Percentiles rank a stretch among this genome's conserved stretches.
Conservation (phyloP, 2,329 filamentous ascomycete species). For the Pseudodiploospora longispora region DNA sequence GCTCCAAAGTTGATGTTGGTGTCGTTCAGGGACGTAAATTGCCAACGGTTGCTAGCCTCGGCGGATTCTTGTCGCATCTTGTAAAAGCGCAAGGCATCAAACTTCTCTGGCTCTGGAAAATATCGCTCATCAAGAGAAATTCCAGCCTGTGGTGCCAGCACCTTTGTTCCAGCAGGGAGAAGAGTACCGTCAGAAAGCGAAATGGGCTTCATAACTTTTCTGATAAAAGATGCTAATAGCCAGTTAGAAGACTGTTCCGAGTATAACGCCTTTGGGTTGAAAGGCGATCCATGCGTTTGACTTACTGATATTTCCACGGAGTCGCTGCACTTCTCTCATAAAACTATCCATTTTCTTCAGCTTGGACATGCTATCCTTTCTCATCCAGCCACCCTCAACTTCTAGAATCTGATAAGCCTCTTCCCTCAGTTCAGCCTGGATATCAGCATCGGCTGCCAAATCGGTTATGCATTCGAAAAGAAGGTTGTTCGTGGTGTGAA, state of each 20-base stretch:
- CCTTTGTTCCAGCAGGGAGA: slow-evolving; percentile 33
- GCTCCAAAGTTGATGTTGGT: slow-evolving; percentile 39
- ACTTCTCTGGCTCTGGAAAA: slow-evolving; percentile 32
- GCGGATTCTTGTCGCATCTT: slow-evolving; percentile 30
- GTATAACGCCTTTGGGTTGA: too few species aligned
- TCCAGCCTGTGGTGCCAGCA: slow-evolving; percentile 33
- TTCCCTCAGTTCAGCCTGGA: slow-evolving; percentile 38
- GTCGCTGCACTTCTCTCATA: slow-evolving; percentile 29
- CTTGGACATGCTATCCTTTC: slow-evolving; percentile 35
- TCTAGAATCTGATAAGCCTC: slow-evolving; percentile 37
- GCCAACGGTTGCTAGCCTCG: slow-evolving; percentile 31
- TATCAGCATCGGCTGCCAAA: slow-evolving; percentile 37
- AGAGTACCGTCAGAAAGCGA: slow-evolving; percentile 36
- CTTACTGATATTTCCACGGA: too few species aligned
- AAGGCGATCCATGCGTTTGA: too few species aligned
- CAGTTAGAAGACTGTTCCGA: too few species aligned
- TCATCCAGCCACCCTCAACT: slow-evolving; percentile 32
- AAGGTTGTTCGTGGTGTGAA: slow-evolving; percentile 37
- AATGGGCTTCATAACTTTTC: slow-evolving; percentile 38
- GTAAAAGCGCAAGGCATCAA: slow-evolving; percentile 44
- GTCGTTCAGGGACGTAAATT: slow-evolving; percentile 35
- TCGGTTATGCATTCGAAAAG: slow-evolving; percentile 43
- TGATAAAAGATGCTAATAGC: slow-evolving; percentile 32
- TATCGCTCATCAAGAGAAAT: slow-evolving; percentile 33
- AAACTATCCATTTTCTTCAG: slow-evolving; percentile 41